These are phyloP conservation scores for Euptelea pleiosperma DNA, from an alignment of 164 flowering plant species.

Conservation along the genomic window DNA sequence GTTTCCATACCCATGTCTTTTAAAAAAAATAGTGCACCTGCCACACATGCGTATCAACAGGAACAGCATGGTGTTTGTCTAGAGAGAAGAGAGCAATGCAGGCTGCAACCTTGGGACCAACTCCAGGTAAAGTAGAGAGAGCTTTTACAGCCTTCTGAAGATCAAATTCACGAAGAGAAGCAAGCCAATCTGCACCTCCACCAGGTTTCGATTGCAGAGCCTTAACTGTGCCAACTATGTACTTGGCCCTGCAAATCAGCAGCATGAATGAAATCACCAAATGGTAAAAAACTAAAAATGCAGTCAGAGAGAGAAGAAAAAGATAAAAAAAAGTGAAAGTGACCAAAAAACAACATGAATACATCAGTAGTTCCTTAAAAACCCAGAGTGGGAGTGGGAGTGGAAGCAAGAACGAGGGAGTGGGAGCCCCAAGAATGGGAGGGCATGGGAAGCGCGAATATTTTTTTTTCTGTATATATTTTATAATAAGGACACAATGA, in stretches of 20 bases:
- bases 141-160: constrained; percentile 59
- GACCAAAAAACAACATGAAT: not conserved
- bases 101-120: constrained; percentile 95
- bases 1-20: not conserved
- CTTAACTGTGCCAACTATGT: constrained; percentile 58
- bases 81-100: constrained; percentile 93
- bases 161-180: constrained; percentile 70
- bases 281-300: not conserved
- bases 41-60: constrained; percentile 98
- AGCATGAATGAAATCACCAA: constrained; percentile 2
- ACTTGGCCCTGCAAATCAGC: constrained; percentile 65
- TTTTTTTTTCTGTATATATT: too few relatives aligned
- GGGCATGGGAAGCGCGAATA: too few relatives aligned
- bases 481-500: too few relatives aligned
- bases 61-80: constrained; percentile 94
- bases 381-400: too few relatives aligned
- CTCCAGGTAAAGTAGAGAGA: constrained; percentile 82
- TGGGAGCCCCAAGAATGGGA: too few relatives aligned
- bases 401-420: too few relatives aligned
- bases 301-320: not conserved
- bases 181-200: constrained; percentile 85
- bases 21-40: constrained; percentile 41
- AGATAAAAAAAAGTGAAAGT: not conserved
- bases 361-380: too few relatives aligned
- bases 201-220: constrained; percentile 68